Base-by-base conservation (phyloP, 257 asterid genomes). In the Cruciata laevipes region DNA sequence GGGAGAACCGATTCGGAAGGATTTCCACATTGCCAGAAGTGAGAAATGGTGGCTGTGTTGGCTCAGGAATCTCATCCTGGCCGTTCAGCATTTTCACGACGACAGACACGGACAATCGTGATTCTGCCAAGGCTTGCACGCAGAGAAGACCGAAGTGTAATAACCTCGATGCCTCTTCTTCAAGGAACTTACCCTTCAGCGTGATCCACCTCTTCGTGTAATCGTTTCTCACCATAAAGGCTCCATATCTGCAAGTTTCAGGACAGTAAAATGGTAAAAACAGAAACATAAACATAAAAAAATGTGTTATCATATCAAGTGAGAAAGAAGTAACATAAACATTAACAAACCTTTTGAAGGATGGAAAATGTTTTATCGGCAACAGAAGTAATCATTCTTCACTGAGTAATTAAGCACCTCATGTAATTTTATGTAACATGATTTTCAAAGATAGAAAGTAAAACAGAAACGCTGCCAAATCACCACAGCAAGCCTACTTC, bases 31-130 rank as follows among this genome's bases (percentile, higher is more conserved):
- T 73, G 64, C 49, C 61, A 37, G 84, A 69, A 69, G 52, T 78
- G 65, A 87, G 81, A 78, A 85, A 87, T 0, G 95, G 95, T 0
- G 95, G 91, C 62, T 85, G 95, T 20, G 74, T 82, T 66, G 95
- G 84, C 74, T 63, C 69, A 37, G 76, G 74, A 35, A 85, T 80
- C 71, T 74, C 85, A 16, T 74, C 67, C 35, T 75, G 69, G 16
- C 80, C 78, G 0, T 37, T 78, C 30, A 87, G 75, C 86, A 85
- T 83, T 63, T 37, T 76, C 81, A 87, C 88, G 7, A 87, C 86
- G 6, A 25, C 53, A 3, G 89, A 80, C 95, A 87, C 83, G 61
- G 85, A 65, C 21, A 89, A 91, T 6, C 91, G 85, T 7, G 68
- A 72, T 38, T 83, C 84, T 68, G 86, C 80, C 33, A 82, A 72